Evolutionary conservation across 106 monocot species (phyloP), one percentile per base, ranked within the genome.

Genomic region (Dendrobium chrysotoxum): DNA sequence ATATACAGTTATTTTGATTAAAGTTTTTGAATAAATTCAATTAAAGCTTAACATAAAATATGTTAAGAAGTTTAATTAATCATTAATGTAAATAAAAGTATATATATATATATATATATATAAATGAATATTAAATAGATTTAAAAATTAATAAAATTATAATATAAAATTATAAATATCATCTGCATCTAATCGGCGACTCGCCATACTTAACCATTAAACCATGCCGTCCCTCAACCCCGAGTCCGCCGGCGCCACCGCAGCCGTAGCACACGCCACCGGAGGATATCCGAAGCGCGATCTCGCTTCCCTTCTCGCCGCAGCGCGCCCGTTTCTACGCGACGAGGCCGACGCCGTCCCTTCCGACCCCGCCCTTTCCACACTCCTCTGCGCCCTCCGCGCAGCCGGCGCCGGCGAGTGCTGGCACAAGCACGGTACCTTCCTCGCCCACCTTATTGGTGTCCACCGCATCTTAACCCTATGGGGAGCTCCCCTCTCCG

Each of bases 361-460:
- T 7, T 41, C 41, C 42, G 90, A 91, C 88, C 91, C 93, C 0
- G 72, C 80, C 28, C 90, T 92, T 50, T 90, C 96, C 1, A 40
- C 73, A 44, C 87, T 92, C 75, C 30, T 86, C 81, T 28, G 91
- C 46, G 81, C 91, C 74, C 90, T 93, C 46, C 87, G 84, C 76
- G 78, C 90, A 4, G 88, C 76, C 53, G 91, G 92, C 50, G 96
- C 93, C 75, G 91, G 87, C 40, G 96, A 93, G 88, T 96, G 96
- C 90, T 96, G 84, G 85, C 96, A 96, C 92, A 96, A 93, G 90
- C 91, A 93, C 83, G 88, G 93, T 76, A 86, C 85, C 78, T 96
- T 96, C 91, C 88, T 93, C 39, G 81, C 83, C 70, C 96, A 96
- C 91, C 96, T 96, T 76, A 31, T 81, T 80, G 93, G 86, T 81